These are phyloP conservation scores for Termitomyces sp. DNA, from an alignment of 768 basidiomycete species.

Conservation along the genomic window DNA sequence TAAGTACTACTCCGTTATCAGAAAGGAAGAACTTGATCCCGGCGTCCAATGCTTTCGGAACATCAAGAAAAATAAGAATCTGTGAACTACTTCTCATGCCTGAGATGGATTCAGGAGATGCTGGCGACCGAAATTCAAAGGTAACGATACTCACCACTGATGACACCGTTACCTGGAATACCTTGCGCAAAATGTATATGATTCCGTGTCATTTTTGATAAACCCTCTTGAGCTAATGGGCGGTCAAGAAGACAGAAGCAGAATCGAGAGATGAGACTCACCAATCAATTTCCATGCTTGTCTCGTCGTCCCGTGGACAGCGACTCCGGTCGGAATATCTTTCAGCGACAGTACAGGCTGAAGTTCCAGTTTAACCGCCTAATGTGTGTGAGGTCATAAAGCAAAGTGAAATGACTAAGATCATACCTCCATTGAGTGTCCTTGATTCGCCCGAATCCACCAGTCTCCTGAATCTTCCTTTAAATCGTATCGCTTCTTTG, in stretches of 20 bases:
- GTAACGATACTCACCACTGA: conserved; percentile 60
- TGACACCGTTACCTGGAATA: conserved; percentile 57
- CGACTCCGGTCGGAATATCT: conserved; percentile 67
- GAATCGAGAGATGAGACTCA: conserved; percentile 25
- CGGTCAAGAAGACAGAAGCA: neutral
- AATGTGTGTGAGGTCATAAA: neutral
- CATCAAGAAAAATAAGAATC: conserved; percentile 79
- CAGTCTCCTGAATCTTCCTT: conserved; percentile 56
- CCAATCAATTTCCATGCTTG: conserved; percentile 72
- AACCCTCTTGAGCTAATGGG: conserved; percentile 56
- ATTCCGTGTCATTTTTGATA: conserved; percentile 84
- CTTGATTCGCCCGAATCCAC: conserved; percentile 92
- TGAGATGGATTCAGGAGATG: conserved; percentile 23
- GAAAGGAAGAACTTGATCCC: conserved; percentile 79
- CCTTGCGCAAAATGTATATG: conserved; percentile 93
- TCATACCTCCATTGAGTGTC: conserved; percentile 77
- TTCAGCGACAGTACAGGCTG: conserved; percentile 49
- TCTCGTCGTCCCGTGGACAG: conserved; percentile 78
- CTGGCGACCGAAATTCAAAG: neutral
- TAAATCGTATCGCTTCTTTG: conserved; percentile 65
- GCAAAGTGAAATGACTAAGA: neutral
- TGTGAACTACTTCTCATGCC: conserved; percentile 81
- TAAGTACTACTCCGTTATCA: conserved; percentile 85
- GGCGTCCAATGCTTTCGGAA: conserved; percentile 63
- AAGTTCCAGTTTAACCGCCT: conserved; percentile 72